Evolutionary conservation across 441 rosid genomes (phyloP).

Genomic region (Hura crepitans): DNA sequence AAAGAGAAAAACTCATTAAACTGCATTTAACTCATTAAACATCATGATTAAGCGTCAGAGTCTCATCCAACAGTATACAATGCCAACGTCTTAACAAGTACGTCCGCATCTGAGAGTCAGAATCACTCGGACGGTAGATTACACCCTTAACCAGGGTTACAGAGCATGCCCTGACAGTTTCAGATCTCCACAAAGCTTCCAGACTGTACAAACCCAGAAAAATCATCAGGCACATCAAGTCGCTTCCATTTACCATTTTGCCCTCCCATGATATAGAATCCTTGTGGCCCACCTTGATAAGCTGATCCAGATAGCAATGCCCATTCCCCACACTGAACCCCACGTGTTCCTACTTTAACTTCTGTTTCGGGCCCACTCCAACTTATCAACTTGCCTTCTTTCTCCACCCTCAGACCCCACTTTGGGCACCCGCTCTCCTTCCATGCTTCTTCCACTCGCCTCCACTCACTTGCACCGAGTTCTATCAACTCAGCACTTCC

Average conservation of each 20-base stretch:
- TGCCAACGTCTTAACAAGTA: too few species aligned
- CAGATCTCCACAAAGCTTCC: constrained; percentile 45
- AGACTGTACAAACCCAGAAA: constrained; percentile 36
- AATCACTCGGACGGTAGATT: too few species aligned
- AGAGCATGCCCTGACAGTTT: background rate
- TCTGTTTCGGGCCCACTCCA: constrained; percentile 27
- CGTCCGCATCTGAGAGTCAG: too few species aligned
- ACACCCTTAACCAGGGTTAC: too few species aligned
- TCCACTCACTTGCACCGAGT: constrained; percentile 35
- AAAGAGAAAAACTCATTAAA: too few species aligned
- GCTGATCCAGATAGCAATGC: constrained; percentile 37
- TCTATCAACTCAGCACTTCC: constrained; percentile 37
- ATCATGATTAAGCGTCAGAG: too few species aligned
- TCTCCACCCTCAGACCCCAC: constrained; percentile 26
- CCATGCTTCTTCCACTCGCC: constrained; percentile 41
- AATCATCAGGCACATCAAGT: constrained; percentile 20
- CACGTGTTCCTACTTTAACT: constrained; percentile 30
- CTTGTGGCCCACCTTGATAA: constrained; percentile 38
- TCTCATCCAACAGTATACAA: too few species aligned
- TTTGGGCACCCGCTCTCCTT: constrained; percentile 35
- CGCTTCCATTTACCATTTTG: constrained; percentile 30
- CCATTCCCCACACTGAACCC: constrained; percentile 29
- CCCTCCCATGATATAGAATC: constrained; percentile 29
- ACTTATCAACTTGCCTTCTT: constrained; percentile 19
- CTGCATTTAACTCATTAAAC: too few species aligned